These are phyloP conservation scores for Warburgia ugandensis DNA, from an alignment of 164 flowering plant genomes.

Conservation along the genomic window DNA sequence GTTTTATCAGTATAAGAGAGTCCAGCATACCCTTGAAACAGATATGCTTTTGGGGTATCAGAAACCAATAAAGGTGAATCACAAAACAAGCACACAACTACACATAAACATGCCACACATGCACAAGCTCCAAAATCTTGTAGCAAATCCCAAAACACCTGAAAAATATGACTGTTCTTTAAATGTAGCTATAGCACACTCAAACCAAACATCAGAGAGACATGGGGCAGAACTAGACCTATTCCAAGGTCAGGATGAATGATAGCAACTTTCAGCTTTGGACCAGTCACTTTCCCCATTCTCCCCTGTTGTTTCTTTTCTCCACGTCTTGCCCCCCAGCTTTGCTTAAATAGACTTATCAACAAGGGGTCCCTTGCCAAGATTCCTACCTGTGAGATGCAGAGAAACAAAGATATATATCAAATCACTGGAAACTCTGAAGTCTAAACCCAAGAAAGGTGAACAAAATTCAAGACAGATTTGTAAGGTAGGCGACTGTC, in stretches of 20 bases:
- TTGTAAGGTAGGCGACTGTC: too few relatives aligned
- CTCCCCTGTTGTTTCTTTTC: neutral
- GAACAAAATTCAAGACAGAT: too few relatives aligned
- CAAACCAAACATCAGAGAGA: neutral
- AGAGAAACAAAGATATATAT: too few relatives aligned
- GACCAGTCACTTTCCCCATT: slow-evolving; percentile 10
- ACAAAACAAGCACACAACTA: neutral
- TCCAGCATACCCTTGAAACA: too few relatives aligned
- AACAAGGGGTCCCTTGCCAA: too few relatives aligned
- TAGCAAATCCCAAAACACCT: neutral
- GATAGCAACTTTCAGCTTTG: slow-evolving; percentile 66
- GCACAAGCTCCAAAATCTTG: neutral
- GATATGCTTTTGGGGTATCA: too few relatives aligned
- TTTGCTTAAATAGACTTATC: too few relatives aligned
- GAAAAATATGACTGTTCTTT: neutral
- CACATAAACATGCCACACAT: neutral
- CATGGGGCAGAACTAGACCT: slow-evolving; percentile 31
- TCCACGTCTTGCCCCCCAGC: too few relatives aligned
- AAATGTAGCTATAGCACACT: neutral
- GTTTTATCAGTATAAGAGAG: too few relatives aligned
- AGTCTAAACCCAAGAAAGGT: too few relatives aligned
- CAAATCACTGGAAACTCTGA: too few relatives aligned
- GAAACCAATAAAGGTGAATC: neutral
- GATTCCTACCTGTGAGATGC: too few relatives aligned
- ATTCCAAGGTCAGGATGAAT: slow-evolving; percentile 96